A percentile compares a stretch with the other conserved stretches of the same genome.
Conservation (phyloP, 441 rosid species). For the Flueggea neowawraea region DNA sequence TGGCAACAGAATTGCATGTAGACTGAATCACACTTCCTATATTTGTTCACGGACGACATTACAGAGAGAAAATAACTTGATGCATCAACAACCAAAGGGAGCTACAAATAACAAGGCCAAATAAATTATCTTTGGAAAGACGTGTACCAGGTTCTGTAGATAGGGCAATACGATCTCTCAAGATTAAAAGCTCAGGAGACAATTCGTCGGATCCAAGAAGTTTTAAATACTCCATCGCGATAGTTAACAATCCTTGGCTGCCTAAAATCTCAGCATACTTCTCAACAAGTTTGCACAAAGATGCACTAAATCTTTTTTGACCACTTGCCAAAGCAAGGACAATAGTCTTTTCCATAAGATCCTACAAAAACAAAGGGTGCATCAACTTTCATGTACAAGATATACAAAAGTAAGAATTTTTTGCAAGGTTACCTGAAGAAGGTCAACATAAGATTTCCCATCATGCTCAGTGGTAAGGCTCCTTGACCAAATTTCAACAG, state of each 20-base stretch:
- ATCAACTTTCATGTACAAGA: conserved; percentile 10
- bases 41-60: background rate
- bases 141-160: conserved; percentile 65
- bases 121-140: no score
- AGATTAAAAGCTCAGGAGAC: conserved; percentile 83
- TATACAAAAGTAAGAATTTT: background rate
- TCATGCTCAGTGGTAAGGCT: conserved; percentile 57
- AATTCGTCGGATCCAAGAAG: conserved; percentile 81
- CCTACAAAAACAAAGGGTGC: conserved; percentile 43
- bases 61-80: no score
- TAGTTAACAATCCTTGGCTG: conserved; percentile 87
- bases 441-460: conserved; percentile 84
- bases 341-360: conserved; percentile 99
- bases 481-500: conserved; percentile 99
- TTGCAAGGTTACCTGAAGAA: conserved; percentile 67
- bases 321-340: conserved; percentile 98
- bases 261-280: conserved; percentile 98
- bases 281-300: conserved; percentile 99
- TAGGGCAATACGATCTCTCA: conserved; percentile 83
- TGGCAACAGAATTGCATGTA: no score
- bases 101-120: no score
- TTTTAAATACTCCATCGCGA: conserved; percentile 80
- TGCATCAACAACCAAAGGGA: background rate
- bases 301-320: conserved; percentile 86
- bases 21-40: no score